Base-by-base conservation (phyloP, 2,329 filamentous ascomycete genomes). In the Epicoccum nigrum region DNA sequence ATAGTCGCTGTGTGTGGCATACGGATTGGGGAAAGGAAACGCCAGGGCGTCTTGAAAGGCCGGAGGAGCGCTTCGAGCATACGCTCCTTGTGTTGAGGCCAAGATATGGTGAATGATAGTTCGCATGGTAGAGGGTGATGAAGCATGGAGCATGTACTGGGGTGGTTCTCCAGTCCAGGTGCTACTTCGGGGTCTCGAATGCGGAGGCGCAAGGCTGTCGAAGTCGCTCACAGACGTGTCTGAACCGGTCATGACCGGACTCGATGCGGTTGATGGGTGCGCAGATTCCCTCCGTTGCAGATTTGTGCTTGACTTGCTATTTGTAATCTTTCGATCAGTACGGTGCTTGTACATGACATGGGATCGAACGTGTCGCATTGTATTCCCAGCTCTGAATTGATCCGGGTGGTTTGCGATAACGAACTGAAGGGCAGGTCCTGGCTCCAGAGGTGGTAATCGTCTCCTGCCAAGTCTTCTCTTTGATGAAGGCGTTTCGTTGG, bases 261-360 rank as follows among this genome's bases (percentile, higher is more conserved):
- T 69, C 7, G 67, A 52, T 23, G 66, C 65, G 15, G 58, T 55
- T 23, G 60, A 60, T n/a, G 27, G 17, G 25, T 32, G 37, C 11
- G 27, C 31, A 4, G 54, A 51, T 35, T 45, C 46, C 9, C 41
- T 60, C 21, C 59, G 62, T 5, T 38, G 31, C 9, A 51, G 12
- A 16, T 21, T 27, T 11, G 19, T 37, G 11, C 28, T 19, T 8
- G n/a, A 7, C 5, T 20, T 20, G 34, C 40, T 37, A 40, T 56
- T 37, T 45, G 46, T 20, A 58, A 35, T 37, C 32, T 42, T 46
- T 17, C 42, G 31, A n/a, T 42, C 48, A 15, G 30, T 66, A 31
- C 67, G 63, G 53, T 72, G 68, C 21, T 68, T 68, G 44, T 72
- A 71, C 69, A 72, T 72, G 45, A 72, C 69, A 44, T 72, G 69